Conservation (phyloP, 306 rosid species). For the Carpinus viminea region DNA sequence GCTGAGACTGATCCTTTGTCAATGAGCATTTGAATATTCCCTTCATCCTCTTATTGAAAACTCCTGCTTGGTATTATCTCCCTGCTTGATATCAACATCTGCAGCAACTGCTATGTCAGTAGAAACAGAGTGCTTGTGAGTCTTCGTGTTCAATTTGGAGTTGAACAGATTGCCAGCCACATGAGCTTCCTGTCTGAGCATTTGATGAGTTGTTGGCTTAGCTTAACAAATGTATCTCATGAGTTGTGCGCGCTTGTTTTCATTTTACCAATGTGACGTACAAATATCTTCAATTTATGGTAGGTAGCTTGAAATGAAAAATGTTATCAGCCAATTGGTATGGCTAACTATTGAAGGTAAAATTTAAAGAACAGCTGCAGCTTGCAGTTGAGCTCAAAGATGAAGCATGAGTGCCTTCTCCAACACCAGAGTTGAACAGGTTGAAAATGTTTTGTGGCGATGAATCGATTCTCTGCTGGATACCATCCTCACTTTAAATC, state of each 20-base stretch:
- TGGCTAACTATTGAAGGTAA: not conserved
- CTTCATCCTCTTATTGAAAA: too few species aligned
- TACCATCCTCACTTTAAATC: not conserved
- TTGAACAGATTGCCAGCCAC: too few species aligned
- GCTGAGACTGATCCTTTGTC: too few species aligned
- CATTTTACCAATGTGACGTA: not conserved
- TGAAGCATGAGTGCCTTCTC: not conserved
- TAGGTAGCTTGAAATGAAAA: not conserved
- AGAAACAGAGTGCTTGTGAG: too few species aligned
- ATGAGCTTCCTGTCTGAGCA: too few species aligned
- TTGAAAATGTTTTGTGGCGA: not conserved
- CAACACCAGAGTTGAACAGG: not conserved
- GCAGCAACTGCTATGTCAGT: too few species aligned
- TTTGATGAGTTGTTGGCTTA: too few species aligned
- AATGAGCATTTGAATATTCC: too few species aligned
- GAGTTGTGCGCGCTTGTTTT: constrained; percentile 2
- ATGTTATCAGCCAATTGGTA: not conserved
- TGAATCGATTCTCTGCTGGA: not conserved
- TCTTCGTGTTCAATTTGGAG: too few species aligned
- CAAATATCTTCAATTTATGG: not conserved
- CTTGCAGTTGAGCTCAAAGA: not conserved
- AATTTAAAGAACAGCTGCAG: not conserved
- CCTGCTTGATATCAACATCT: too few species aligned
- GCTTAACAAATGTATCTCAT: not conserved
- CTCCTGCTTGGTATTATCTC: too few species aligned